Evolutionary conservation across 139 green algal species (phyloP).

Genomic region (Chlamydomonas schloesseri): DNA sequence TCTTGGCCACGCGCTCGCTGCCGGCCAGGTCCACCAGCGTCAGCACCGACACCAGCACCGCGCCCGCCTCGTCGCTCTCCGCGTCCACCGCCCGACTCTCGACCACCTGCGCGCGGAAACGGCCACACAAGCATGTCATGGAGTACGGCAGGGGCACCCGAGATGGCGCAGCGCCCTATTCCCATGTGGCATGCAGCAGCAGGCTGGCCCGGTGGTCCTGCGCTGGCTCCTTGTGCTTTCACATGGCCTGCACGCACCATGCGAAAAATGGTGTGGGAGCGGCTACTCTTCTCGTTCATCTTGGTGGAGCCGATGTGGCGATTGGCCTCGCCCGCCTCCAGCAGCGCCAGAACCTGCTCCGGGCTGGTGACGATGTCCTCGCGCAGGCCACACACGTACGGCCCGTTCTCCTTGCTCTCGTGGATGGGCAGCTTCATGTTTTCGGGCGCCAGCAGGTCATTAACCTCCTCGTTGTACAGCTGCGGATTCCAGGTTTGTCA

Average conservation of each 20-base stretch:
- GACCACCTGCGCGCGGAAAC: constrained; percentile 71
- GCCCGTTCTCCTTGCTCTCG: constrained; percentile 84
- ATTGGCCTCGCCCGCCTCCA: constrained; percentile 83
- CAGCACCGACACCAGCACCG: constrained; percentile 85
- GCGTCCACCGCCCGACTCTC: constrained; percentile 72
- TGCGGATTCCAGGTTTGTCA: too few species aligned
- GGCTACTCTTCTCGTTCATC: constrained; percentile 93
- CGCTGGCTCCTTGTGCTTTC: too few species aligned
- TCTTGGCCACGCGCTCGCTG: constrained; percentile 93
- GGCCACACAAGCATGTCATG: too few species aligned
- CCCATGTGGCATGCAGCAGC: too few species aligned
- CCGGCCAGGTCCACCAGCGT: constrained; percentile 95
- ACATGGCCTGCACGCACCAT: constrained; percentile 83
- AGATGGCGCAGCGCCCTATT: too few species aligned
- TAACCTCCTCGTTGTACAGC: constrained; percentile 99
- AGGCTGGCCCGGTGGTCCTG: too few species aligned
- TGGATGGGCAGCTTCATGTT: constrained; percentile 89
- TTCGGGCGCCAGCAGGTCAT: constrained; percentile 89
- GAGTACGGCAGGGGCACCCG: too few species aligned
- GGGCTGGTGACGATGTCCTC: constrained; percentile 93
- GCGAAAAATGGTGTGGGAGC: constrained; percentile 95
- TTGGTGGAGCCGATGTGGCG: constrained; percentile 94
- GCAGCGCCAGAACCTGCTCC: constrained; percentile 85
- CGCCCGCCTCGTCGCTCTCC: constrained; percentile 66
- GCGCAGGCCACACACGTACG: constrained; percentile 93